phyloP scores from a whole-genome alignment of 371 early-diverging fungal species.

The Syncephalastrum monosporum region DNA sequence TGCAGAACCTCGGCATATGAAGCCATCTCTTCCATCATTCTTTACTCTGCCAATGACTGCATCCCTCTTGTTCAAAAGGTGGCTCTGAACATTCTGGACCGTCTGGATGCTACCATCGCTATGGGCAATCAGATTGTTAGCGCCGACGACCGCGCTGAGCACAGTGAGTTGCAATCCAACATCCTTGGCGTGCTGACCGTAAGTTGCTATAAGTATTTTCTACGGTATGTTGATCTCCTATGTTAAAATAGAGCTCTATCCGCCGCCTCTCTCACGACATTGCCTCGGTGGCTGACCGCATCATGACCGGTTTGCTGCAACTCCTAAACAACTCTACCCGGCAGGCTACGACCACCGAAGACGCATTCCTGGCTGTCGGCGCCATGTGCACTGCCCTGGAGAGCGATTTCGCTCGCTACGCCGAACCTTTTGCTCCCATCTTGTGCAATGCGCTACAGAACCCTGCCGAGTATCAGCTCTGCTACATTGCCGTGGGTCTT shows the following conservation, averaged over 20 bases:
- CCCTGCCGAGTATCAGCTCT: slow-evolving; percentile 87
- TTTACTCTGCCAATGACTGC: slow-evolving; percentile 73
- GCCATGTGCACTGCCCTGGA: slow-evolving; percentile 84
- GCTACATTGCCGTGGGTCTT: slow-evolving; percentile 89
- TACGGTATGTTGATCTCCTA: slow-evolving; percentile 14
- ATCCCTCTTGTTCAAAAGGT: slow-evolving; percentile 70
- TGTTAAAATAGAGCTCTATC: slow-evolving; percentile 51
- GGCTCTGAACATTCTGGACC: slow-evolving; percentile 70
- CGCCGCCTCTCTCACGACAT: slow-evolving; percentile 74
- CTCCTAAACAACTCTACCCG: slow-evolving; percentile 67
- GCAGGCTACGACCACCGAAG: slow-evolving; percentile 88
- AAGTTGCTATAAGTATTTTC: slow-evolving; percentile 7
- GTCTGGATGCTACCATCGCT: slow-evolving; percentile 70
- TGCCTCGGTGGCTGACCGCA: slow-evolving; percentile 74
- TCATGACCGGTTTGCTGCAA: slow-evolving; percentile 83
- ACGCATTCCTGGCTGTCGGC: slow-evolving; percentile 88
- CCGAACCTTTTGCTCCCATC: slow-evolving; percentile 82
- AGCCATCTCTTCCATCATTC: slow-evolving; percentile 79
- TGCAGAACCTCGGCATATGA: slow-evolving; percentile 91
- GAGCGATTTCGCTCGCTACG: slow-evolving; percentile 80
- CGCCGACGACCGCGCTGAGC: slow-evolving; percentile 75
- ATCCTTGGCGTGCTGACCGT: slow-evolving; percentile 83
- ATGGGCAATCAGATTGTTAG: slow-evolving; percentile 75
- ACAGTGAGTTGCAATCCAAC: slow-evolving; percentile 87
- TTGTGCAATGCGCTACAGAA: slow-evolving; percentile 81